Conservation (phyloP, 441 rosid species). For the Jatropha podagrica region DNA sequence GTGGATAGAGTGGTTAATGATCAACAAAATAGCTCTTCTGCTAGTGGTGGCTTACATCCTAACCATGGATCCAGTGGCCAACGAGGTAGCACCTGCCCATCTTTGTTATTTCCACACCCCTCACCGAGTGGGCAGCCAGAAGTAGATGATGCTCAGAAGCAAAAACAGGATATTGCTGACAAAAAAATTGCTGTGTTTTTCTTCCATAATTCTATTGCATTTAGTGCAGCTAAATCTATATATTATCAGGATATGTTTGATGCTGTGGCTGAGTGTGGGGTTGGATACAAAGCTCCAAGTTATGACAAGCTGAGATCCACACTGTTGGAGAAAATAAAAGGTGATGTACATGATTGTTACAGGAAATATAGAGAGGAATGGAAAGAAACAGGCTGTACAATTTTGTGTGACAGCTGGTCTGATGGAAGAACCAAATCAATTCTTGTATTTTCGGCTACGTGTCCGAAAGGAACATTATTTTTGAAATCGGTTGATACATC, state of each 20-base stretch:
- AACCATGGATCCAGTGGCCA: conserved; percentile 47
- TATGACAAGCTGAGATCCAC: conserved; percentile 42
- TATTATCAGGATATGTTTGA: conserved; percentile 57
- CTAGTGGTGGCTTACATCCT: conserved; percentile 40
- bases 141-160: conserved; percentile 38
- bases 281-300: conserved; percentile 53
- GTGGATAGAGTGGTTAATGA: conserved; percentile 35
- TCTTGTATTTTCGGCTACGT: conserved; percentile 45
- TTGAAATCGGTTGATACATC: conserved; percentile 52
- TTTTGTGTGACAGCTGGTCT: conserved; percentile 53
- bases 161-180: conserved; percentile 44
- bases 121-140: conserved; percentile 30
- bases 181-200: conserved; percentile 49
- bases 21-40: conserved; percentile 47
- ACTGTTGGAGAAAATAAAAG: conserved; percentile 46
- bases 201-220: conserved; percentile 52
- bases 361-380: conserved; percentile 48
- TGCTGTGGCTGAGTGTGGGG: conserved; percentile 46
- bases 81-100: conserved; percentile 45
- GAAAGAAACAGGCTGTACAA: conserved; percentile 63
- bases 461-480: conserved; percentile 48
- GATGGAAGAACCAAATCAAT: conserved; percentile 39
- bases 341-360: conserved; percentile 38
- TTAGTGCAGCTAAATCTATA: conserved; percentile 46
- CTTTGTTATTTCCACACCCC: conserved; percentile 36